Conservation (phyloP, 495 filamentous ascomycete genomes). For the Neurospora sublineolata region DNA sequence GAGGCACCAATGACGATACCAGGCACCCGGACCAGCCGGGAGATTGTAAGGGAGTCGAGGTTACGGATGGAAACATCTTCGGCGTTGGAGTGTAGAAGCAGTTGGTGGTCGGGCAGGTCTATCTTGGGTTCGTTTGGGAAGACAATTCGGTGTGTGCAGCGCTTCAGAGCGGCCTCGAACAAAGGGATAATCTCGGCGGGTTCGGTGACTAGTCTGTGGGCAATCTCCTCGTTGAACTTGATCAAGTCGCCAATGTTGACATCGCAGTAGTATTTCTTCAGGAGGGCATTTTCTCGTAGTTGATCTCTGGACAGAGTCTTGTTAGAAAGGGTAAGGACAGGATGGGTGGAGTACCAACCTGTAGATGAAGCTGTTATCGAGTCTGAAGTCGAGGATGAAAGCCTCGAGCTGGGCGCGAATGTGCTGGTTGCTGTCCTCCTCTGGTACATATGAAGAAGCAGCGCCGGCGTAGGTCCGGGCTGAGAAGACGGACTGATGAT, state of each 20-base stretch:
- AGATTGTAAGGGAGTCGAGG: slow-evolving; percentile 84
- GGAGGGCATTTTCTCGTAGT: slow-evolving; percentile 85
- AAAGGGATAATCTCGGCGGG: slow-evolving; percentile 88
- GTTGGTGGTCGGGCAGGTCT: slow-evolving; percentile 77
- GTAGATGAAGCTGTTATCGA: slow-evolving; percentile 95
- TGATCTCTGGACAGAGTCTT: slow-evolving; percentile 56
- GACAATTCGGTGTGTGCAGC: slow-evolving; percentile 86
- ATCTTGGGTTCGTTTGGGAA: slow-evolving; percentile 59
- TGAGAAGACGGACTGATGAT: slow-evolving; percentile 79
- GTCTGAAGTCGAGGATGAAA: slow-evolving; percentile 88
- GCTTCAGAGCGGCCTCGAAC: slow-evolving; percentile 80
- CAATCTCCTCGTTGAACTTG: slow-evolving; percentile 92
- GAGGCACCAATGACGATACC: slow-evolving; percentile 97
- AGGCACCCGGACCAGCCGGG: slow-evolving; percentile 87
- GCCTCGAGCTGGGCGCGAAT: slow-evolving; percentile 55
- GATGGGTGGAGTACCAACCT: slow-evolving; percentile 39
- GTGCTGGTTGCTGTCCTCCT: slow-evolving; percentile 44
- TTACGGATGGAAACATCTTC: slow-evolving; percentile 89
- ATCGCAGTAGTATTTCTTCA: slow-evolving; percentile 94
- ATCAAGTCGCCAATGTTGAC: slow-evolving; percentile 94
- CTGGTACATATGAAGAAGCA: slow-evolving; percentile 33
- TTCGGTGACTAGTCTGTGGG: slow-evolving; percentile 79
- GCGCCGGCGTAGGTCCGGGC: slow-evolving; percentile 28
- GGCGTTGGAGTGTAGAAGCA: slow-evolving; percentile 86
- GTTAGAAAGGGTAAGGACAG: neutral